Evolutionary conservation across 1,284 basidiomycete species (phyloP).

Genomic region (Takashimella koratensis): DNA sequence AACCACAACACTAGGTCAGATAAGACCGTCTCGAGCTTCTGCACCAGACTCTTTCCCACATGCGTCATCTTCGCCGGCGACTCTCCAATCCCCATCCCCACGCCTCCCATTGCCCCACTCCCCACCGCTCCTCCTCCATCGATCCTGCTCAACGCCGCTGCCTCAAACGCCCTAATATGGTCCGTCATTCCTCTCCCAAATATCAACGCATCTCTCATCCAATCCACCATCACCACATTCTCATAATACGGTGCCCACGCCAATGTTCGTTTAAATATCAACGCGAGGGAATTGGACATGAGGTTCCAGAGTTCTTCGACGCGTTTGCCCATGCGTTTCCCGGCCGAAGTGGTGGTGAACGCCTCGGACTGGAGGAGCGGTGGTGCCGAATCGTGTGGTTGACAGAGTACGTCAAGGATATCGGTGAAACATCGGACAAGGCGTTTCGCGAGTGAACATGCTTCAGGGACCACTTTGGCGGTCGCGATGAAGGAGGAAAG

Average conservation of each 20-base stretch:
- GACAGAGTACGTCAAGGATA: constrained; percentile 79
- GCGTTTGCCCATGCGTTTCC: constrained; percentile 50
- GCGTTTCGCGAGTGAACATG: constrained; percentile 76
- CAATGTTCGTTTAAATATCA: constrained; percentile 78
- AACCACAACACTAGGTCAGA: constrained; percentile 78
- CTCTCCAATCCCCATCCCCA: constrained; percentile 4
- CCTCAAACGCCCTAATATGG: constrained; percentile 73
- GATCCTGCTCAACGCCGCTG: constrained; percentile 54
- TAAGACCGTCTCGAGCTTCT: constrained; percentile 70
- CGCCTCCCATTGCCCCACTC: constrained; percentile 3
- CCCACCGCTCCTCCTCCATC: constrained; percentile 6
- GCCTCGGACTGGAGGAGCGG: constrained; percentile 36
- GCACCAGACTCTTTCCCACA: constrained; percentile 68
- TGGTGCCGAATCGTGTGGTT: constrained; percentile 53
- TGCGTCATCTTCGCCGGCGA: constrained; percentile 43
- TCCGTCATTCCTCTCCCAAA: constrained; percentile 80
- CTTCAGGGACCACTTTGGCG: constrained; percentile 68
- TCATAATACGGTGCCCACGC: constrained; percentile 76
- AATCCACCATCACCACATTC: constrained; percentile 77
- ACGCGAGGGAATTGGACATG: constrained; percentile 73
- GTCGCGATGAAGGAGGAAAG: constrained; percentile 64
- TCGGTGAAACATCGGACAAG: constrained; percentile 88
- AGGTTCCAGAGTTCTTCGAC: constrained; percentile 74
- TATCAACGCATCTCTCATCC: constrained; percentile 96
- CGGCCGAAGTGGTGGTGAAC: constrained; percentile 51